Conservation (phyloP, 2,329 filamentous ascomycete species). For the Neonectria faginata region DNA sequence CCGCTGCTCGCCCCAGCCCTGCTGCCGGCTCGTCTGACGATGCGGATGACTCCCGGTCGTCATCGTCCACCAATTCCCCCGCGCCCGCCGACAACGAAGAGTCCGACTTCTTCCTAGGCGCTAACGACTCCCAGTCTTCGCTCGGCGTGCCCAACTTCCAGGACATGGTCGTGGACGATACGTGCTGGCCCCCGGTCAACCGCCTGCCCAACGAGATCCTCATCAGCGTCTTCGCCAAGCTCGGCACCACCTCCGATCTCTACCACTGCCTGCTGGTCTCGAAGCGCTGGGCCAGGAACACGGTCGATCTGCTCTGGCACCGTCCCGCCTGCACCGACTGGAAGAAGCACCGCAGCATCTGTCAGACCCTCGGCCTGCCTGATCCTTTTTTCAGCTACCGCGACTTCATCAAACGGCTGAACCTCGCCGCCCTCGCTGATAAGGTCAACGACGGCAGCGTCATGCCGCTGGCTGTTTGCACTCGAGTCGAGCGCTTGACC, state of each 20-base stretch:
- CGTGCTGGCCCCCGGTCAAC: slow-evolving; percentile 81
- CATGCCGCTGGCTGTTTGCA: slow-evolving; percentile 83
- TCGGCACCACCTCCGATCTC: slow-evolving; percentile 80
- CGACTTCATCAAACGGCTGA: slow-evolving; percentile 91
- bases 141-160: slow-evolving; percentile 83
- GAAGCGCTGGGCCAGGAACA: slow-evolving; percentile 91
- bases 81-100: slow-evolving; percentile 85
- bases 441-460: slow-evolving; percentile 91
- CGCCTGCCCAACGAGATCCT: slow-evolving; percentile 93
- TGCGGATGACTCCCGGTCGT: slow-evolving; percentile 67
- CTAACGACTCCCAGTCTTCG: slow-evolving; percentile 94
- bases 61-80: slow-evolving; percentile 80
- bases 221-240: slow-evolving; percentile 89
- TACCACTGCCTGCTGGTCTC: slow-evolving; percentile 94
- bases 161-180: slow-evolving; percentile 77
- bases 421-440: slow-evolving; percentile 81
- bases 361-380: slow-evolving; percentile 77
- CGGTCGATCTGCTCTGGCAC: slow-evolving; percentile 95
- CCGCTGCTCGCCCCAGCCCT: slow-evolving; percentile 38
- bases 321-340: slow-evolving; percentile 90
- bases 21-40: slow-evolving; percentile 49
- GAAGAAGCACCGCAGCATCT: slow-evolving; percentile 83
- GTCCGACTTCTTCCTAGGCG: slow-evolving; percentile 89
- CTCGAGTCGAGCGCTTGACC: slow-evolving; percentile 90
- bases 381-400: slow-evolving; percentile 90